Evolutionary conservation across 345 rosid species (phyloP).

Genomic region (Kernera saxatilis): DNA sequence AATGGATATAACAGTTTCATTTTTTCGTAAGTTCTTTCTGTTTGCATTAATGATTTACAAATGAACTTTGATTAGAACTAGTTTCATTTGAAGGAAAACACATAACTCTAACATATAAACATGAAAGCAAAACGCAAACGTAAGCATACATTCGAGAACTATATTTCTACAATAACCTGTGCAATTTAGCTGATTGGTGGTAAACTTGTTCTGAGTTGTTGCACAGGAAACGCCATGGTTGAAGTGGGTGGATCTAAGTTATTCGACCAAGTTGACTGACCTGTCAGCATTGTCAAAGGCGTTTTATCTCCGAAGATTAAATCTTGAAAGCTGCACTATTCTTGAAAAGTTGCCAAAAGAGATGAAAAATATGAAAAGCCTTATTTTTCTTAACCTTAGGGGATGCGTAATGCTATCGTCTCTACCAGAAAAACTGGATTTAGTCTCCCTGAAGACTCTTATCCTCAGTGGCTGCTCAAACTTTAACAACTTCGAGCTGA

Average conservation of each 20-base stretch:
- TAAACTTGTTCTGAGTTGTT: neutral
- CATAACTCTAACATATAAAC: neutral
- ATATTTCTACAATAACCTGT: too few species aligned
- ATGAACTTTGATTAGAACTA: neutral
- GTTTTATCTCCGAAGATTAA: neutral
- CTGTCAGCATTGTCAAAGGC: conserved; percentile 24
- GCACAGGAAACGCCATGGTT: conserved; percentile 6
- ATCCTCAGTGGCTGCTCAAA: conserved; percentile 19
- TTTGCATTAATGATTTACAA: neutral
- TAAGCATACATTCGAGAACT: neutral
- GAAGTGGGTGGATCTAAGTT: conserved; percentile 16
- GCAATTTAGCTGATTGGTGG: too few species aligned
- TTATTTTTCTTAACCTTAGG: neutral
- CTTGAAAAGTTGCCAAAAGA: neutral
- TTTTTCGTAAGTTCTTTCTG: too few species aligned
- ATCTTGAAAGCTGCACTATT: conserved; percentile 17
- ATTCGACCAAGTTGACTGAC: neutral
- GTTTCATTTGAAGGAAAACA: neutral
- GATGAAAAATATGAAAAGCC: conserved; percentile 5
- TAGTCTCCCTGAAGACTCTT: neutral
- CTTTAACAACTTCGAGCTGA: neutral
- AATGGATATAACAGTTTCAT: too few species aligned
- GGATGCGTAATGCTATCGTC: conserved; percentile 5
- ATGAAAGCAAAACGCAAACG: neutral
- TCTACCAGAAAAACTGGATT: neutral